Base-by-base conservation (phyloP, 148 eudicot species). In the Persicaria tinctoria region DNA sequence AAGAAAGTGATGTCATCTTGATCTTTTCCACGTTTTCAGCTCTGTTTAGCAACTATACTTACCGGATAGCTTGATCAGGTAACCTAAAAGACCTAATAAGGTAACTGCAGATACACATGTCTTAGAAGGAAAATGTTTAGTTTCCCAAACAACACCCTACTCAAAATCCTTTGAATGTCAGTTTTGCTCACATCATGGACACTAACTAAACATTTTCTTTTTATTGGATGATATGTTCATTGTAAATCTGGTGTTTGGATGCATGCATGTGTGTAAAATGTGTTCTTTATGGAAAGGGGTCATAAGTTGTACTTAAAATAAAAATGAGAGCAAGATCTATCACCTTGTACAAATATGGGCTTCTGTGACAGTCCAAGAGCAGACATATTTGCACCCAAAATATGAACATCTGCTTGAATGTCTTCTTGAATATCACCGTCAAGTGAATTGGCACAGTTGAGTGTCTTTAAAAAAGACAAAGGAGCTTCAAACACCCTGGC, bases 401-500 rank as follows among this genome's bases (percentile, higher is more conserved):
- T 89, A 81, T 90, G 97, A 80, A 92, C 82, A 80, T 84, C 90
- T 75, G 45, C 81, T 80, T 87, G 93, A 77, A 84, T 63, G 78
- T 94, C 92, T 78, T 87, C 96, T 46, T 79, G 77, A 69, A 81
- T 74, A 72, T 72, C 82, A 77, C 86, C 82, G 54, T 76, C 83
- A 8, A 68, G 77, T 41, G 85, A 79, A 70, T 85, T 83, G 48
- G 93, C 87, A 84, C 84, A 87, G 74, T 86, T 92, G 77, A 94
- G 82, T 73, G 98, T 94, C 88, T 90, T 94, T 79, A 94, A 77
- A 84, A 94, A 94, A 56, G 97, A 92, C 46, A 94, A 76, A 74
- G 98, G 98, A 68, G 97, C 97, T 85, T 94, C 98, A 86, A 94
- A 94, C 45, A 94, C 98, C 86, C 98, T 86, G 48, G 88, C 96